Evolutionary conservation across 768 basidiomycete species (phyloP).

Genomic region (Russula sp.): DNA sequence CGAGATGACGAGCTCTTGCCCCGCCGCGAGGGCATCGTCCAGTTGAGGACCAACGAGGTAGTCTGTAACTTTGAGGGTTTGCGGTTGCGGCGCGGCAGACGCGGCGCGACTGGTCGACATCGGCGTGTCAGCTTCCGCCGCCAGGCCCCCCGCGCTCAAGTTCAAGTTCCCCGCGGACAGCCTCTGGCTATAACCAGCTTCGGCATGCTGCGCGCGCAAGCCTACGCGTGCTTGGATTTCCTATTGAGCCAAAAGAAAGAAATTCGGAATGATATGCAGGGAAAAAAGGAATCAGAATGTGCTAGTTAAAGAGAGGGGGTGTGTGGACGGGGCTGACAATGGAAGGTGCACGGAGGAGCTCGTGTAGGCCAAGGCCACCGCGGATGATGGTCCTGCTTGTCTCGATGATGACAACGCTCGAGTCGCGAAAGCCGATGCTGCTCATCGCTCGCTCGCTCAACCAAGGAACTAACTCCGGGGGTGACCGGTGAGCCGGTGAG

Average conservation of each 20-base stretch:
- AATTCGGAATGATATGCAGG: not conserved
- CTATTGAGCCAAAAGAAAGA: conserved; percentile 34
- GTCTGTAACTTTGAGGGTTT: conserved; percentile 52
- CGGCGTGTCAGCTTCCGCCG: conserved; percentile 25
- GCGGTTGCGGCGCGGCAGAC: conserved; percentile 37
- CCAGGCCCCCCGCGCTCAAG: not conserved
- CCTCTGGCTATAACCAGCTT: not conserved
- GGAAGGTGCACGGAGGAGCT: conserved; percentile 68
- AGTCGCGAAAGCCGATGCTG: conserved; percentile 69
- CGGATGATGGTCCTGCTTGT: conserved; percentile 61
- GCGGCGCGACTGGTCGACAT: conserved; percentile 45
- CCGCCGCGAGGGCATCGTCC: conserved; percentile 70
- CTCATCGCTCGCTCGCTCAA: conserved; percentile 21
- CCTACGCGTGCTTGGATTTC: conserved; percentile 79
- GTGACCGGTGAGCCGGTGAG: too few species aligned
- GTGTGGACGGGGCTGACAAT: conserved; percentile 42
- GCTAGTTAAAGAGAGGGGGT: not conserved
- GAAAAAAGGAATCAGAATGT: not conserved
- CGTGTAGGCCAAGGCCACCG: conserved; percentile 73
- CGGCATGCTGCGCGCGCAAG: conserved; percentile 34
- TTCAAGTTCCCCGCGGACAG: conserved; percentile 14
- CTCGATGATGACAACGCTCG: conserved; percentile 76
- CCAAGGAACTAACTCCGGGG: too few species aligned
- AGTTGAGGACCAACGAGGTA: conserved; percentile 78
- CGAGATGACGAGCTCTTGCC: conserved; percentile 64